Evolutionary conservation across 352 stramenopile species (phyloP).

Genomic region (Pythium phragmiticola): DNA sequence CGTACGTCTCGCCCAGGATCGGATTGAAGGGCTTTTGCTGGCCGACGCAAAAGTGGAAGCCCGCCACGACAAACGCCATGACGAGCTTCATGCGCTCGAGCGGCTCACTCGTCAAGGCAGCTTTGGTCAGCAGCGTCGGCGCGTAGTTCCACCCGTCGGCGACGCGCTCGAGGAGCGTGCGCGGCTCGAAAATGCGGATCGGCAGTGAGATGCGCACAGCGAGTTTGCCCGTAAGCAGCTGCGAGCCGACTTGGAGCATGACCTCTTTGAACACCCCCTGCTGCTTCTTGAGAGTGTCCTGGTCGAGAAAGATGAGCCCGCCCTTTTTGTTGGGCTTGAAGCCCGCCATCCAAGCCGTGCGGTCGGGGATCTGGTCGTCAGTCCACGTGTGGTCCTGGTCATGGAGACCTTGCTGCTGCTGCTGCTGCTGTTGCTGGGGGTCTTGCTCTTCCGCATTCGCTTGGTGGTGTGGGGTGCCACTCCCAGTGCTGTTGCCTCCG

Average conservation of each 20-base stretch:
- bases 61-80: slow-evolving; percentile 66
- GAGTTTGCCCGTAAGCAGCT: slow-evolving; percentile 66
- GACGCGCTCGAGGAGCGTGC: slow-evolving; percentile 71
- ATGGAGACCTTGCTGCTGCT: slow-evolving; percentile 13
- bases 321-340: slow-evolving; percentile 78
- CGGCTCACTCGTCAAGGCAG: slow-evolving; percentile 48
- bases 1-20: slow-evolving; percentile 77
- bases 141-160: slow-evolving; percentile 76
- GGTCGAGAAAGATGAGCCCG: slow-evolving; percentile 62
- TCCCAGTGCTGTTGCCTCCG: slow-evolving; percentile 7
- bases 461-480: not conserved
- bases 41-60: slow-evolving; percentile 69
- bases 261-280: slow-evolving; percentile 81
- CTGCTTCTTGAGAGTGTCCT: slow-evolving; percentile 72
- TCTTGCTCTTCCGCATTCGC: slow-evolving; percentile 13
- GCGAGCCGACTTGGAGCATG: slow-evolving; percentile 70
- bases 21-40: slow-evolving; percentile 84
- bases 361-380: slow-evolving; percentile 47
- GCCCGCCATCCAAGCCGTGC: slow-evolving; percentile 51
- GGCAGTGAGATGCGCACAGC: slow-evolving; percentile 70
- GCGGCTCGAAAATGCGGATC: slow-evolving; percentile 75
- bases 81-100: slow-evolving; percentile 70
- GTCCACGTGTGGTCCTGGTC: slow-evolving; percentile 38
- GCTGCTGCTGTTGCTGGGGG: not conserved
- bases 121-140: slow-evolving; percentile 73